Percentiles rank a stretch among this genome's conserved stretches.
These are phyloP conservation scores for Penicillium sp. DNA, from an alignment of 2,329 filamentous ascomycete species.

Conservation along the genomic window DNA sequence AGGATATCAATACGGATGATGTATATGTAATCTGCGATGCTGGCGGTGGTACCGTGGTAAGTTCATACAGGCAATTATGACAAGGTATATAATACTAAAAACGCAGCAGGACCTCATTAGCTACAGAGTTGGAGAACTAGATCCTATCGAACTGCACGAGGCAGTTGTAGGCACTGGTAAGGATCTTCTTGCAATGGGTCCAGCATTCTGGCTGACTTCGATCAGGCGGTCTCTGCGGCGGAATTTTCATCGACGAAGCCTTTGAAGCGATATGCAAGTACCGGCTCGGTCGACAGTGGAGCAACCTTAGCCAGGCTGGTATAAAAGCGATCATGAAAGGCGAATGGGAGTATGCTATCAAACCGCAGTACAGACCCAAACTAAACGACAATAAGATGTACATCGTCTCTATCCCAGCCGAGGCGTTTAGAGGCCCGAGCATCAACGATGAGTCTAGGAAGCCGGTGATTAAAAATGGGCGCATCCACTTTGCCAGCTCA, in stretches of 20 bases:
- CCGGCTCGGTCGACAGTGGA: not conserved
- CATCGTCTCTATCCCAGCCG: not conserved
- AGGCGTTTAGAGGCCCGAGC: not conserved
- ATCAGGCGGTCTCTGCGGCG: not conserved
- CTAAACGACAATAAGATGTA: not conserved
- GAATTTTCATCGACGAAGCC: conserved; percentile 4
- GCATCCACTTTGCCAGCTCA: not conserved
- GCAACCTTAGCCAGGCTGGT: conserved; percentile 2
- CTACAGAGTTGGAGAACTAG: not conserved
- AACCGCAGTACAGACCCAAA: not conserved
- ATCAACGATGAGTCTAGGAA: not conserved
- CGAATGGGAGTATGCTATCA: conserved; percentile 2
- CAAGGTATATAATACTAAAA: not conserved
- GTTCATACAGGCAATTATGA: not conserved
- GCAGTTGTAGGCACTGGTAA: conserved; percentile 6
- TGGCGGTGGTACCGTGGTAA: conserved; percentile 1
- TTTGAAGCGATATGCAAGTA: conserved; percentile 1
- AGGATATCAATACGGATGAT: not conserved
- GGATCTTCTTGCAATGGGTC: too few relatives aligned
- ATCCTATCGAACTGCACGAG: conserved; percentile 4
- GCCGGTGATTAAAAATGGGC: not conserved
- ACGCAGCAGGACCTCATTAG: not conserved
- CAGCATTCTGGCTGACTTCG: too few relatives aligned
- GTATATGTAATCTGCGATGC: conserved; percentile 4
- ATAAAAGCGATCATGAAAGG: conserved; percentile 4